These are phyloP conservation scores for Tephrocybe sp. DNA, from an alignment of 768 basidiomycete species.

Conservation along the genomic window DNA sequence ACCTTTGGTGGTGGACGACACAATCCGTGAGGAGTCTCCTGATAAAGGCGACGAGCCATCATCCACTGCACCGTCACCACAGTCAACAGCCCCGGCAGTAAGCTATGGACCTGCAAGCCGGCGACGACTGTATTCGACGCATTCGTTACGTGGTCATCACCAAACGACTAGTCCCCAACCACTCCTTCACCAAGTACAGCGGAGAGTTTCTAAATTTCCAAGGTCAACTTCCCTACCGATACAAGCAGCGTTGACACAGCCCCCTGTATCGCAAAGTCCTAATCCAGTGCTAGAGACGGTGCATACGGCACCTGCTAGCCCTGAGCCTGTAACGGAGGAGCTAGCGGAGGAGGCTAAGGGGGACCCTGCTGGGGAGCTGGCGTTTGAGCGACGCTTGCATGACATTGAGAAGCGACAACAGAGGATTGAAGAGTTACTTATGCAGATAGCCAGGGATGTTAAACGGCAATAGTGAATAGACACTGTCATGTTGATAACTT, in stretches of 20 bases:
- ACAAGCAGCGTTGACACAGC: background rate
- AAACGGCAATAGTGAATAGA: constrained; percentile 4
- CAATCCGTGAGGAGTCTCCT: constrained; percentile 28
- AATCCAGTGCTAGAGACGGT: constrained; percentile 5
- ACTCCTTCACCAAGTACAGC: constrained; percentile 15
- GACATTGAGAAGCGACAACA: constrained; percentile 43
- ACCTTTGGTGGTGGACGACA: constrained; percentile 57
- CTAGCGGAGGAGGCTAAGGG: constrained; percentile 15
- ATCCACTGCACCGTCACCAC: constrained; percentile 3
- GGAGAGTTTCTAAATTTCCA: constrained; percentile 22
- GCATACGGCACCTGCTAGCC: constrained; percentile 16
- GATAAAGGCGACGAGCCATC: constrained; percentile 11
- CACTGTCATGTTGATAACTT: background rate
- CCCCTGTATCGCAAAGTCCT: constrained; percentile 19
- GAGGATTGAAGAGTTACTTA: constrained; percentile 43
- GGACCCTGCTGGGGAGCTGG: background rate
- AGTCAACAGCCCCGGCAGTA: constrained; percentile 21
- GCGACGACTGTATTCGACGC: constrained; percentile 38
- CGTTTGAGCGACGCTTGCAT: constrained; percentile 22
- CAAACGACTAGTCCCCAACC: constrained; percentile 11
- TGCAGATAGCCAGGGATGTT: constrained; percentile 30
- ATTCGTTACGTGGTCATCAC: constrained; percentile 17
- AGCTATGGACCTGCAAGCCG: constrained; percentile 45
- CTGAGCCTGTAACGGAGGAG: constrained; percentile 21
- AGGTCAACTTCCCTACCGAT: constrained; percentile 16